Base-by-base conservation (phyloP, 1,284 basidiomycete genomes). In the Clitocybe nebularis region DNA sequence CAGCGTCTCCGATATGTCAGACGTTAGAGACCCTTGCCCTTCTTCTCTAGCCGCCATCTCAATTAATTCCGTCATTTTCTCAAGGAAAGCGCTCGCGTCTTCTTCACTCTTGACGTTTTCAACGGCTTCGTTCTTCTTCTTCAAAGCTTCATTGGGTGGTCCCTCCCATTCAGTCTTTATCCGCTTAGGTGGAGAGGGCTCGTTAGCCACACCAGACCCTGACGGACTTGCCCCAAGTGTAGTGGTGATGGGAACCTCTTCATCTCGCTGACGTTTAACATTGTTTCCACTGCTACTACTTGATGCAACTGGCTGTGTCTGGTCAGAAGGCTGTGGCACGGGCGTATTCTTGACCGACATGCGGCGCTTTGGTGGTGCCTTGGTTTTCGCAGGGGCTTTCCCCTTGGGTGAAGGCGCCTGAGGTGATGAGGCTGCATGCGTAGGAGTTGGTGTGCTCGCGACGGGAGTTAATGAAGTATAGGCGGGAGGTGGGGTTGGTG, bases 181-280 rank as follows among this genome's bases (percentile, higher is more conserved):
- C 39, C 81, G 78, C 64, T 89, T 89, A 13, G 82, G 78, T 3
- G 84, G 79, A 2, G 81, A 81, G 6, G 77, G 77, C 41, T 76
- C 74, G 45, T 69, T 68, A 5, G 68, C 39, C 3, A 41, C 62
- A 20, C 67, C 63, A 13, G 53, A 52, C 4, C 47, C 50, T 6
- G 54, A 47, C 21, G 57, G 55, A 41, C 57, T 55, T 10, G 59
- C 52, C 22, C 54, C 56, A 29, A 46, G 47, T 2, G 24, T 48
- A 22, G 44, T 50, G n/a, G 30, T 50, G 19, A 40, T 44, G 20
- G 58, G 41, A 0, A 58, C 43, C 6, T 80, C 81, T 11, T 86
- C 80, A 41, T 85, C 81, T 13, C 81, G 75, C 16, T 62, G 64
- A 19, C 83, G 75, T 54, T 87, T 88, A 29, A 57, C 51, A 36